These are phyloP conservation scores for Rhizophora mangle DNA, from an alignment of 345 rosid genomes.

Conservation along the genomic window DNA sequence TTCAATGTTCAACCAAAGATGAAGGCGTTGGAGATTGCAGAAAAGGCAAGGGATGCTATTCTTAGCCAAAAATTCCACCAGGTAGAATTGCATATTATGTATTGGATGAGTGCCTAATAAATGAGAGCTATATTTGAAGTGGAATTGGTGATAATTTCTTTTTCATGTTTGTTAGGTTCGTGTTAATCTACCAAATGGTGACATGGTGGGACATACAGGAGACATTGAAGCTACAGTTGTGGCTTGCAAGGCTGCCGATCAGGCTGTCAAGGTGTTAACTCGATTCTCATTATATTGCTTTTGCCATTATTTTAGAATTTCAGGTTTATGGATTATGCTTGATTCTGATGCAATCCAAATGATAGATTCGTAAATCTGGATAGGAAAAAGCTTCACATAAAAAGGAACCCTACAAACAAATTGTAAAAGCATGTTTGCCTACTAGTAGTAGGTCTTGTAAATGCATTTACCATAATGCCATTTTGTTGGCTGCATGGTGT, in stretches of 20 bases:
- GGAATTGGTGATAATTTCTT: constrained; percentile 2
- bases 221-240: constrained; percentile 79
- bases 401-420: too few relatives aligned
- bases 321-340: not conserved
- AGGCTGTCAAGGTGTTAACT: constrained; percentile 68
- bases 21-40: constrained; percentile 90
- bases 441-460: too few relatives aligned
- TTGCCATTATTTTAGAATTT: not conserved
- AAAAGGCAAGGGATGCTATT: constrained; percentile 83
- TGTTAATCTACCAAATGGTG: constrained; percentile 85
- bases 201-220: constrained; percentile 99
- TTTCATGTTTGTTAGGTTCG: constrained; percentile 50
- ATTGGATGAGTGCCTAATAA: constrained; percentile 1
- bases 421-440: too few relatives aligned
- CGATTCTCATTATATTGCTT: not conserved
- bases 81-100: constrained; percentile 36
- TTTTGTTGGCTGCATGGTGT: too few relatives aligned
- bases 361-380: too few relatives aligned
- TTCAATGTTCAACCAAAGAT: constrained; percentile 91
- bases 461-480: too few relatives aligned
- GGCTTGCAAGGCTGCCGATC: constrained; percentile 90
- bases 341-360: too few relatives aligned
- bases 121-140: not conserved
- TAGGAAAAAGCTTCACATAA: too few relatives aligned
- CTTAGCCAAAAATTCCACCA: constrained; percentile 80